Evolutionary conservation across 768 basidiomycete genomes (phyloP), one percentile per base, ranked within the genome.

Genomic region (Lanmaoa rubissima): DNA sequence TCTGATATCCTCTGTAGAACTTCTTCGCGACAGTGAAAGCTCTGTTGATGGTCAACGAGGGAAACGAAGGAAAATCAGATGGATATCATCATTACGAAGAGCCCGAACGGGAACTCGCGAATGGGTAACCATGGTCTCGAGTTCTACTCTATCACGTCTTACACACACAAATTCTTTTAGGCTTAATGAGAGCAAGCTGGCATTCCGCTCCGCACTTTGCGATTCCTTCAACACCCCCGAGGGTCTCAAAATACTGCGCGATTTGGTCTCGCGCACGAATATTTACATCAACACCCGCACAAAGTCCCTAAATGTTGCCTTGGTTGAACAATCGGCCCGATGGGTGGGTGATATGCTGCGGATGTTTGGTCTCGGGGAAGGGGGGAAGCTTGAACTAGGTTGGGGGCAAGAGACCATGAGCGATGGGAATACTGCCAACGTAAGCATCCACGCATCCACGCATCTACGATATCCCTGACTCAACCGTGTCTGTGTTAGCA

Each of bases 211-310:
- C 13, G 91, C 94, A 0, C 85, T 99, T 46, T 95, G 90, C 73
- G 96, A 99, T 72, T 98, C 95, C 0, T 97, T 98, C 80, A 95
- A 98, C 70, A 98, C 97, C 0, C 93, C 94, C 3, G 79, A 76
- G 17, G 95, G 94, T 0, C 72, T 98, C 24, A 80, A 82, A 63
- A 75, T 85, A 54, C 74, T 98, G 17, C 81, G 89, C 13, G 88
- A 94, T 57, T 77, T 98, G 38, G 85, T 98, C 45, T 90, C 90
- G 4, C 80, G 83, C 45, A 85, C 90, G 8, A 98, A 98, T 71
- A 78, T 93, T 34, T 99, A 98, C 75, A 85, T 98, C 64, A 90
- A 84, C 53, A 66, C 81, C 34, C 83, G 82, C 39, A 80, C 81
- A 36, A 83, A 79, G 62, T 73, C 76, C 31, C 69, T 83, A 38